Evolutionary conservation across 2,329 filamentous ascomycete genomes (phyloP), one percentile per base, ranked within the genome.

Genomic region (Camillea tinctor): DNA sequence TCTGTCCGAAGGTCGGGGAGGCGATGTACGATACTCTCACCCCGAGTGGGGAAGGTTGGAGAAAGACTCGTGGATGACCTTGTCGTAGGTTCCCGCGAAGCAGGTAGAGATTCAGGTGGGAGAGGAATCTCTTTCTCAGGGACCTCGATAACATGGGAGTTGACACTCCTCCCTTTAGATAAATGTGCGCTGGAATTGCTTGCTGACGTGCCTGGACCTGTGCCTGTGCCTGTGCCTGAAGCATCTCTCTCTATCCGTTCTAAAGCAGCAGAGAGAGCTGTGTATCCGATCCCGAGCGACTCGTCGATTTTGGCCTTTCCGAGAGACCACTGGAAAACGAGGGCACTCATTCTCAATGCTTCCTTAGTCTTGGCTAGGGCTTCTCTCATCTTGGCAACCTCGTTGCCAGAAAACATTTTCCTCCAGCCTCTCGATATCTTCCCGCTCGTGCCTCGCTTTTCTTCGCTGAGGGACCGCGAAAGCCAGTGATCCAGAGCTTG

Each of bases 321-420:
- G 3, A 89, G 76, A 20, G 82, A 85, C 86, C 87, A 90, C 65
- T 88, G 82, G 72, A 90, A 86, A 66, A 88, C 81, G 51, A 86
- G 78, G 7, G 85, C 82, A 68, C 85, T 88, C 79, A 89, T 86
- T 66, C 82, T 83, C 54, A 90, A 73, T 1, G 84, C 81, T 65
- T 89, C 86, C 9, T 84, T 80, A 13, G 83, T 87, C 70, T 81
- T 84, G 9, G 75, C 77, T 8, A 90, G 76, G 11, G 83, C 84
- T 2, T 76, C 73, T 50, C 81, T 80, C 77, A 88, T 83, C 72
- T 83, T 87, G 54, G 83, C 79, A 52, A 89, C 82, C 57, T 88
- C 85, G 55, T 81, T 82, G 59, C 88, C 83, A 4, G 81, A 80
- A 64, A 88, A 87, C 75, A 88, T 82, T 75, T 84, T 87, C 55